A percentile compares a stretch with the other conserved stretches of the same genome.
These are phyloP conservation scores for Metarhizium album DNA, from an alignment of 2,329 filamentous ascomycete genomes.

Conservation along the genomic window DNA sequence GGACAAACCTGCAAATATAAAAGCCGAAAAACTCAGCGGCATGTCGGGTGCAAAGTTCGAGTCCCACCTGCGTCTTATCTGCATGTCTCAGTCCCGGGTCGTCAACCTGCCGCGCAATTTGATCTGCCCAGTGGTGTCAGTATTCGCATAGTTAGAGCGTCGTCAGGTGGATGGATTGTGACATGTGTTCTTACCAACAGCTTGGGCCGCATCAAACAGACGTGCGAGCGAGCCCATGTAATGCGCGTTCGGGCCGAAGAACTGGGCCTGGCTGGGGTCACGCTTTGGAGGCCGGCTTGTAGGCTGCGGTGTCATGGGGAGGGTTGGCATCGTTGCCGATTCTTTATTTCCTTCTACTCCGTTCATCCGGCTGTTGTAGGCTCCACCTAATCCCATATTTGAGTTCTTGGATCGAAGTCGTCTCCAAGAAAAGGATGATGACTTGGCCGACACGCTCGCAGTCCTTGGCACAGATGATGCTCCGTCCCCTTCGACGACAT, in stretches of 20 bases:
- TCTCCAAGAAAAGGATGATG: conserved; percentile 68
- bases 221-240: conserved; percentile 89
- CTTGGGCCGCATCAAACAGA: conserved; percentile 86
- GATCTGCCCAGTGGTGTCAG: conserved; percentile 46
- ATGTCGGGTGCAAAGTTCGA: conserved; percentile 86
- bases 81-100: conserved; percentile 87
- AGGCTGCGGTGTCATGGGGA: conserved; percentile 64
- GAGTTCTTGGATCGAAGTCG: conserved; percentile 86
- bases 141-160: background rate
- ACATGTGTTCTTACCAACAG: conserved; percentile 57
- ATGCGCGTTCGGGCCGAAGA: conserved; percentile 72
- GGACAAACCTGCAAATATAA: conserved; percentile 90
- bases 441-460: conserved; percentile 57
- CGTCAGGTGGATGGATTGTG: background rate
- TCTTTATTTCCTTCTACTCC: conserved; percentile 19
- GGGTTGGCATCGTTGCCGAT: conserved; percentile 49
- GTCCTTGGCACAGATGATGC: conserved; percentile 37
- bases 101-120: conserved; percentile 92
- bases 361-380: conserved; percentile 28
- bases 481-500: conserved; percentile 33
- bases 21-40: conserved; percentile 97
- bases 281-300: conserved; percentile 60
- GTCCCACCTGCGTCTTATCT: conserved; percentile 86
- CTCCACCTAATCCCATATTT: conserved; percentile 44
- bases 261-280: conserved; percentile 57